Base-by-base conservation (phyloP, 139 green algal species). In the Tetratostichococcus sp. region DNA sequence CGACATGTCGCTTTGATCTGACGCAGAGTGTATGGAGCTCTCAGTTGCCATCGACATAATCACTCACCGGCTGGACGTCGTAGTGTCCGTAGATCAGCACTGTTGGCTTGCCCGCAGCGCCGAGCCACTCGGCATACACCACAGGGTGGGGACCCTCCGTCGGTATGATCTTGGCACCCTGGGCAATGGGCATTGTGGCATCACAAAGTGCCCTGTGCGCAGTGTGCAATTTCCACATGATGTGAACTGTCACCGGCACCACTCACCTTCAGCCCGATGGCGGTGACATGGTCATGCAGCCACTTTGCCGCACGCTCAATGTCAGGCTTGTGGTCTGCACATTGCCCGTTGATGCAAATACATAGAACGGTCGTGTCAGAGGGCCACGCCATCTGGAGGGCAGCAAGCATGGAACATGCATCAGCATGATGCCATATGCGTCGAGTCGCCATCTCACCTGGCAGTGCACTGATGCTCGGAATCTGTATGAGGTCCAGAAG, bases 51-150 rank as follows among this genome's bases (percentile, higher is more conserved):
- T 28, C 17, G n/a, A n/a, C n/a, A n/a, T 28, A 26, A 26, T 2
- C 11, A 26, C 50, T 2, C 6, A 72, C 76, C 0, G 69, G 77
- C 68, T 86, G 89, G 5, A 94, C 89, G 70, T 94, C 89, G 42
- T 89, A 94, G 77, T 94, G 90, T 0, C 86, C 90, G 69, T 95
- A 95, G 26, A 95, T 82, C 22, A 95, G 81, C 0, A 88, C 79
- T 3, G 89, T 94, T 19, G 85, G 88, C 31, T 70, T 28, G 1
- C 59, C 75, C 2, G 59, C 31, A 8, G 77, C 82, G 33, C 76
- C 69, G 35, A 89, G 39, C 77, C 80, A 91, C 19, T 94, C 76
- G 17, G 59, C 90, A 65, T 91, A 94, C 62, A 94, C 89, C 16
- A 86, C 79, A 23, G 90, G 89, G 25, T 88, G 84, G 0, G 84